Evolutionary conservation across 2,329 filamentous ascomycete species (phyloP).

Genomic region (Aspergillus pseudotamarii): DNA sequence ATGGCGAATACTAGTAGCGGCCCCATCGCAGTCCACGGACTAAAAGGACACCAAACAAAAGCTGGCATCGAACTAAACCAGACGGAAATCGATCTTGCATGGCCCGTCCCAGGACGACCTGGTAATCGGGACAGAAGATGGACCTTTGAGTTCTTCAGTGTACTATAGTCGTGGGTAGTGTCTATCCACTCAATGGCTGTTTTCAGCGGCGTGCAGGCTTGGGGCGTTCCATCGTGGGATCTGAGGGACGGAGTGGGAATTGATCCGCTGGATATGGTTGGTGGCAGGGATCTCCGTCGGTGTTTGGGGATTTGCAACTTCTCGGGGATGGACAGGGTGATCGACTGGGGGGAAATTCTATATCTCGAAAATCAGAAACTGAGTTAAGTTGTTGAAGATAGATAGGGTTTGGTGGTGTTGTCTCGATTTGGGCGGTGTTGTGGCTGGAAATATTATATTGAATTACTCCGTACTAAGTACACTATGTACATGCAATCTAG

Average conservation of each 20-base stretch:
- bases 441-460: neutral
- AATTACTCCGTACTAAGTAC: neutral
- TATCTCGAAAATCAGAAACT: no score
- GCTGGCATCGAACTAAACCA: neutral
- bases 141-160: slow-evolving; percentile 1
- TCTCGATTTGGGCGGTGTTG: no score
- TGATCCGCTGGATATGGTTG: neutral
- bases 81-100: slow-evolving; percentile 13
- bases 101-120: slow-evolving; percentile 6
- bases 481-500: no score
- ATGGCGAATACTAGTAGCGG: no score
- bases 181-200: slow-evolving; percentile 10
- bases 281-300: neutral
- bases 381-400: neutral
- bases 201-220: slow-evolving; percentile 13
- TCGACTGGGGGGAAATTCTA: no score
- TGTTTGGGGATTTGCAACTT: neutral
- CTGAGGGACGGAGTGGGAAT: neutral
- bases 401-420: neutral
- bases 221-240: neutral
- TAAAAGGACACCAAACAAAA: neutral
- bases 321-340: no score
- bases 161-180: neutral
- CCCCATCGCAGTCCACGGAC: neutral
- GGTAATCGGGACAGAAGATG: slow-evolving; percentile 11